Evolutionary conservation across 192 early-diverging fungal genomes (phyloP).

Genomic region (Rhizoclosmatium sp.): DNA sequence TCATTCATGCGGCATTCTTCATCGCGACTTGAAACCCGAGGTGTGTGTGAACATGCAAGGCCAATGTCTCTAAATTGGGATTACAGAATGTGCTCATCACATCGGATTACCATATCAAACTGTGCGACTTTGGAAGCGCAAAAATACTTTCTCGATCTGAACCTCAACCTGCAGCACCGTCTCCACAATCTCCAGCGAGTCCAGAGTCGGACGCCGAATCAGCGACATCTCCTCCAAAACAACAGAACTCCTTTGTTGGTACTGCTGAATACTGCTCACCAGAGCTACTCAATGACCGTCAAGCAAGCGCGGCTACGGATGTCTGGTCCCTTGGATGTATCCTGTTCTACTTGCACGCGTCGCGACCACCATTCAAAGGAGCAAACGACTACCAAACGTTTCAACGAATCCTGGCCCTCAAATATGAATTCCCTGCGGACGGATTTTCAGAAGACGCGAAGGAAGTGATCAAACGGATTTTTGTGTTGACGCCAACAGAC

Average conservation of each 20-base stretch:
- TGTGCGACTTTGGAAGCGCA: conserved; percentile 91
- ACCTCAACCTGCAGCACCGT: not conserved
- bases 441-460: not conserved
- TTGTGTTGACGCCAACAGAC: conserved; percentile 71
- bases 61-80: not conserved
- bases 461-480: conserved; percentile 75
- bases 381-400: conserved; percentile 96
- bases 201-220: not conserved
- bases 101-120: conserved; percentile 88
- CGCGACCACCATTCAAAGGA: conserved; percentile 93
- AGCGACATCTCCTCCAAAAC: conserved; percentile 30
- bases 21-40: conserved; percentile 97
- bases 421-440: conserved; percentile 80
- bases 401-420: conserved; percentile 89
- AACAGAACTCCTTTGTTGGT: conserved; percentile 91
- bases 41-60: conserved; percentile 9
- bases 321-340: conserved; percentile 83
- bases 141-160: conserved; percentile 63
- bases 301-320: conserved; percentile 61
- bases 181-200: not conserved
- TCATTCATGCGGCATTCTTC: conserved; percentile 84
- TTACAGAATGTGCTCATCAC: conserved; percentile 80
- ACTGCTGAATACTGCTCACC: conserved; percentile 99
- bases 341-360: conserved; percentile 88
- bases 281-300: conserved; percentile 90